phyloP scores from a whole-genome alignment of 768 basidiomycete species.

The Lactifluus hygrophoroides region DNA sequence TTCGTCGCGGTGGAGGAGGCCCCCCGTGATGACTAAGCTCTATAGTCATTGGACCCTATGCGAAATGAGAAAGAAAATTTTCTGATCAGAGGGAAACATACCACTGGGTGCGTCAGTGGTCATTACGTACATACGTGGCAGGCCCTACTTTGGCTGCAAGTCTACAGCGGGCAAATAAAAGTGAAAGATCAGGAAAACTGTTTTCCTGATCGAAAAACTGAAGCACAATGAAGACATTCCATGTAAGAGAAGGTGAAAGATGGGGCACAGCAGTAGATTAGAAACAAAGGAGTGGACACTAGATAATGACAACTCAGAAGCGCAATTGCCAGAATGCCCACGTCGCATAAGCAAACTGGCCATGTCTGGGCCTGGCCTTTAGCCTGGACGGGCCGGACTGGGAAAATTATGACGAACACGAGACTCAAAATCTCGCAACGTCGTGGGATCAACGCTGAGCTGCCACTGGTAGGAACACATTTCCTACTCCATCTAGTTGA shows the following conservation, averaged over 20 bases:
- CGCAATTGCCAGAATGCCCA: constrained; percentile 13
- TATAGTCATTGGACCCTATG: too few relatives aligned
- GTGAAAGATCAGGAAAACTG: background rate
- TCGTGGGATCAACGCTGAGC: constrained; percentile 60
- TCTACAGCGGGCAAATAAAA: background rate
- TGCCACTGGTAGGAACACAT: constrained; percentile 94
- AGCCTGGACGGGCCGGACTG: constrained; percentile 28
- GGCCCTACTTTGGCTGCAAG: background rate
- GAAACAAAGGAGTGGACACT: background rate
- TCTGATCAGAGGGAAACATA: too few relatives aligned
- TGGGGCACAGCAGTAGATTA: background rate
- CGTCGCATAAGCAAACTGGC: constrained; percentile 13
- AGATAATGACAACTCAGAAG: background rate
- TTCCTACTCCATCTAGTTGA: constrained; percentile 96
- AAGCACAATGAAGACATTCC: constrained; percentile 2
- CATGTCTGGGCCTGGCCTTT: constrained; percentile 14
- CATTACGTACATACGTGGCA: constrained; percentile 12
- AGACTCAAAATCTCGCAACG: constrained; percentile 50
- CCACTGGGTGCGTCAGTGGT: constrained; percentile 12
- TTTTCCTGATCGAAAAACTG: too few relatives aligned
- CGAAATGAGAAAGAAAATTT: too few relatives aligned
- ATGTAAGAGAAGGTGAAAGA: background rate
- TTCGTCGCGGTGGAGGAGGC: too few relatives aligned
- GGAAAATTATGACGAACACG: constrained; percentile 55
- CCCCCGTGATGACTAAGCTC: too few relatives aligned